phyloP scores from a whole-genome alignment of 2,329 filamentous ascomycete species.

The Cladosporium sp. region DNA sequence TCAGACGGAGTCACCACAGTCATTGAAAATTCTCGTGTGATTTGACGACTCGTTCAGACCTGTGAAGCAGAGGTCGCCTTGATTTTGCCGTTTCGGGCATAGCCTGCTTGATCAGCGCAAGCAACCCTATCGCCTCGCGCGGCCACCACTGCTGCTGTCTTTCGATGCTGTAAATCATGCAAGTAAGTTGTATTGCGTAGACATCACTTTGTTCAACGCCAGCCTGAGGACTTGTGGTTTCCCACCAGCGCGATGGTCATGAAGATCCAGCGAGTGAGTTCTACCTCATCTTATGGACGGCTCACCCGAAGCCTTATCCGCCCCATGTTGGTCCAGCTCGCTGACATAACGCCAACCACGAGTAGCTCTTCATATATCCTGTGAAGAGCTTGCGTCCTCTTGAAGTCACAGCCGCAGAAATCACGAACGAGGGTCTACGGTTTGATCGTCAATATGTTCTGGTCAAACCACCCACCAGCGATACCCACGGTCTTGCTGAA shows the following conservation, averaged over 20 bases:
- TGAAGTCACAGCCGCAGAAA: slow-evolving; percentile 30
- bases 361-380: slow-evolving; percentile 32
- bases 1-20: no score
- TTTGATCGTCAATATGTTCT: slow-evolving; percentile 34
- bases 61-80: neutral
- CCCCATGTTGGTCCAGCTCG: neutral
- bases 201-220: neutral
- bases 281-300: neutral
- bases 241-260: slow-evolving; percentile 6
- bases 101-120: neutral
- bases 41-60: neutral
- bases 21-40: neutral
- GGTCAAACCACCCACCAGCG: slow-evolving; percentile 28
- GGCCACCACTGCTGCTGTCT: neutral
- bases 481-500: slow-evolving; percentile 28
- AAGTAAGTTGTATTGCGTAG: neutral
- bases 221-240: neutral
- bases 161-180: neutral
- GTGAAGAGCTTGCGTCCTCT: slow-evolving; percentile 31
- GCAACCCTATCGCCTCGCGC: neutral
- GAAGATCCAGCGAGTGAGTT: slow-evolving; percentile 30
- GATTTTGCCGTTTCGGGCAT: neutral
- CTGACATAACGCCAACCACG: neutral
- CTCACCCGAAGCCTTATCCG: neutral
- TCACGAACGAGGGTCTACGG: slow-evolving; percentile 32